Evolutionary conservation across 179 eudicot species (phyloP).

Genomic region (Sideroxylon spinosum): DNA sequence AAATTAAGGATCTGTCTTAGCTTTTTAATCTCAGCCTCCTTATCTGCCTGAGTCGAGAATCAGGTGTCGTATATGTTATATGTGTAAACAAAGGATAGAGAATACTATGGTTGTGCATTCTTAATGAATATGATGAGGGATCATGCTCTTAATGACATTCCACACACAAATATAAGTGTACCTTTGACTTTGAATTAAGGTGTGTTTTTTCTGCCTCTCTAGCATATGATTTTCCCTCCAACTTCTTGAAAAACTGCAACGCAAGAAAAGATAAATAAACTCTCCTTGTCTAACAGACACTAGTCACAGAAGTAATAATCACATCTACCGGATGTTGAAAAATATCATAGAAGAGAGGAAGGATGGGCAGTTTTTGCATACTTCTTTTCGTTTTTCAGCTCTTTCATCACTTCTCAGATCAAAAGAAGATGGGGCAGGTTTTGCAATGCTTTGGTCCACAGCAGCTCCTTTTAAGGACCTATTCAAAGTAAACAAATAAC

Average conservation of each 20-base stretch:
- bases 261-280: neutral
- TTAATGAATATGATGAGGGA: neutral
- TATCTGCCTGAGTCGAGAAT: conserved; percentile 29
- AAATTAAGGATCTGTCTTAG: conserved; percentile 28
- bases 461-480: conserved; percentile 38
- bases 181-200: conserved; percentile 32
- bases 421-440: conserved; percentile 33
- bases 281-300: neutral
- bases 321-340: neutral
- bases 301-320: neutral
- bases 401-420: conserved; percentile 44
- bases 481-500: conserved; percentile 11
- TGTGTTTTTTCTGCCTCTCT: conserved; percentile 28
- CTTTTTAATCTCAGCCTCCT: conserved; percentile 29
- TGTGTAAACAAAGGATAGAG: neutral
- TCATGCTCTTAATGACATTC: neutral
- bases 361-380: conserved; percentile 1
- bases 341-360: neutral
- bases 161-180: conserved; percentile 9
- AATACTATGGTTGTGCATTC: neutral
- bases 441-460: conserved; percentile 37
- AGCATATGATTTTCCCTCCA: conserved; percentile 30
- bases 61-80: conserved; percentile 6
- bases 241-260: conserved; percentile 28
- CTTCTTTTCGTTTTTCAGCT: conserved; percentile 54